Base-by-base conservation (phyloP, 495 filamentous ascomycete genomes). In the Lophiostoma macrostomum region DNA sequence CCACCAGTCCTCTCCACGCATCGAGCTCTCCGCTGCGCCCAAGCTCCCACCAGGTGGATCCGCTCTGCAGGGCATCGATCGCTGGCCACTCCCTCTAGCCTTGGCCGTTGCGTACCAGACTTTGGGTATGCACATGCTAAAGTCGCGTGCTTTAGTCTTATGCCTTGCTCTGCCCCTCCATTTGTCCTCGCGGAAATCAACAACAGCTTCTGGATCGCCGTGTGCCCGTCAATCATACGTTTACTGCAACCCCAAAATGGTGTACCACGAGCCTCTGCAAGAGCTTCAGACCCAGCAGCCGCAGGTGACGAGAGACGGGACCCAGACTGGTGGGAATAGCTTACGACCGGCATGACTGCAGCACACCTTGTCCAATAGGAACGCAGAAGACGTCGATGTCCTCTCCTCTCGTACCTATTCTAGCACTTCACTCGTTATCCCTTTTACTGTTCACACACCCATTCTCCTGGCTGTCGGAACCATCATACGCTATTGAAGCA, bases 321-420 rank as follows among this genome's bases (percentile, higher is more conserved):
- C 19, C 47, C 47, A 19, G 13, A 50, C 12, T 38, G 34, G 32
- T 39, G 47, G 47, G 47, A 50, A 50, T 50, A 50, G 32, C 20
- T 20, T 29, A 23, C 43, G 32, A 13, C 34, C 34, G 20, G 34
- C 28, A 18, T 20, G 43, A n/a, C 13, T 6, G 27, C 12, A 32
- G 8, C 6, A 20, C 11, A 23, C 28, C 18, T 19, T 27, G 29
- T 16, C 47, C 47, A 50, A 50, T 50, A 11, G 16, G 25, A 28
- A 20, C 39, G 3, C 1, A 31, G 13, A 35, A 29, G 18, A 1
- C 48, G 23, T 29, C 20, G 18, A 20, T 14, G 4, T 18, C 35
- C 5, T 14, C 19, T 36, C 44, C 25, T 42, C 4, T 42, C 11
- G 6, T 34, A 41, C 20, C 35, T 41, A n/a, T 5, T 25, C 6